Base-by-base conservation (phyloP, 345 rosid species). In the Acer saccharum region DNA sequence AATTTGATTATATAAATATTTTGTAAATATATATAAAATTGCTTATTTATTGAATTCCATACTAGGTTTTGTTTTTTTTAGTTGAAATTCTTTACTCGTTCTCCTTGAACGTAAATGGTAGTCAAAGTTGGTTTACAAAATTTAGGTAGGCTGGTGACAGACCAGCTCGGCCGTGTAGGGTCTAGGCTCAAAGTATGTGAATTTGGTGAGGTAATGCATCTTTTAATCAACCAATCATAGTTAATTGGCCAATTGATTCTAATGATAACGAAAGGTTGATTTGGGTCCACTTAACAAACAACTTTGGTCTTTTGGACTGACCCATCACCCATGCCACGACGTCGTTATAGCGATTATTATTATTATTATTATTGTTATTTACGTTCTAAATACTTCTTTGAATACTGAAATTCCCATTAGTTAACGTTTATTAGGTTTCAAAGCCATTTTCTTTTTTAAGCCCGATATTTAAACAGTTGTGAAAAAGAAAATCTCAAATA, bases 91-190 rank as follows among this genome's bases (percentile, higher is more conserved):
- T 35, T 35, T 35, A 35, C 39, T 35, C 4, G 39, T 35, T 35
- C 39, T 35, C 39, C 39, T 4, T 35, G 39, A 35, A 35, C 39
- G 5, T 58, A 29, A 57, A 57, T 32, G 29, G 21, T 11, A 7
- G 35, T 46, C 35, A 39, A 72, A 72, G 39, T 60, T 21, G 27
- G 55, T 43, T 43, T 39, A 41, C 11, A 14, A 29, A 18, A 2
- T 11, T n/a, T 2, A 25, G 57, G 67, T 18, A 0, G 6, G 76
- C 32, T 14, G 57, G 17, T 60, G 35, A 32, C 67, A 44, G 3
- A 61, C 66, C 39, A 60, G 67, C 27, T 61, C 21, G 66, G 35
- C 9, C 20, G 54, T 12, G 13, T 72, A 65, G 76, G 63, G 48
- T 52, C 21, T 50, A 25, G 55, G 13, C 55, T 50, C 5, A 3